Evolutionary conservation across 371 early-diverging fungal species (phyloP).

Genomic region (Syncephalastrum sp.): DNA sequence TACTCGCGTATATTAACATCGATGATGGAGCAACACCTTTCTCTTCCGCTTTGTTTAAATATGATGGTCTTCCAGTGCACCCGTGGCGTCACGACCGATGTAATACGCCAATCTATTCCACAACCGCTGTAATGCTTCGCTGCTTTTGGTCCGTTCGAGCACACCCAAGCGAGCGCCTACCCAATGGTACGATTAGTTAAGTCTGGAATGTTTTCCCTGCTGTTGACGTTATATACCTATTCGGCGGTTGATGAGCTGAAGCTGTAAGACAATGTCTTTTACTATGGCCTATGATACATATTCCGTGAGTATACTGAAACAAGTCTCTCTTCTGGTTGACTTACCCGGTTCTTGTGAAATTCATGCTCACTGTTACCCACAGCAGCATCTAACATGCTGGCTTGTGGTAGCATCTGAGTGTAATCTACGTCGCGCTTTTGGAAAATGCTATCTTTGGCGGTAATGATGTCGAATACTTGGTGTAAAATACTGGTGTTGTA

Average conservation of each 20-base stretch:
- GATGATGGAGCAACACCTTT: too few relatives aligned
- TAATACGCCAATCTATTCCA: slow-evolving; percentile 36
- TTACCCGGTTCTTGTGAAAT: slow-evolving; percentile 23
- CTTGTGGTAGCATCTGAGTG: slow-evolving; percentile 17
- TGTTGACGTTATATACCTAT: slow-evolving; percentile 23
- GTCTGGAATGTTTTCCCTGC: background rate
- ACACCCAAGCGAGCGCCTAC: slow-evolving; percentile 28
- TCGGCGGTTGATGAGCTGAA: slow-evolving; percentile 24
- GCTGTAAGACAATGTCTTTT: slow-evolving; percentile 16
- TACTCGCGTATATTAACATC: too few relatives aligned
- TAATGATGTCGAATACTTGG: slow-evolving; percentile 12
- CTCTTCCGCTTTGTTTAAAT: background rate
- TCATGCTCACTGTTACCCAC: slow-evolving; percentile 28
- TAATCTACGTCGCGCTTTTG: slow-evolving; percentile 18
- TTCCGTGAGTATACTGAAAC: background rate
- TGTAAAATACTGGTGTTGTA: background rate
- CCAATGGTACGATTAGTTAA: slow-evolving; percentile 4
- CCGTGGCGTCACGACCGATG: slow-evolving; percentile 18
- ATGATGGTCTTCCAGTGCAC: slow-evolving; percentile 12
- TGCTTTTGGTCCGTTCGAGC: slow-evolving; percentile 33
- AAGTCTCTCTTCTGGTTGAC: background rate
- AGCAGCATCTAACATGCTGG: slow-evolving; percentile 28
- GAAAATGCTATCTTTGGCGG: slow-evolving; percentile 21
- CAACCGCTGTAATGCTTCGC: slow-evolving; percentile 36
- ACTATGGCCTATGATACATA: slow-evolving; percentile 10